These are phyloP conservation scores for Candida tunisiensis DNA, from an alignment of 1,139 yeast genomes.

Conservation along the genomic window DNA sequence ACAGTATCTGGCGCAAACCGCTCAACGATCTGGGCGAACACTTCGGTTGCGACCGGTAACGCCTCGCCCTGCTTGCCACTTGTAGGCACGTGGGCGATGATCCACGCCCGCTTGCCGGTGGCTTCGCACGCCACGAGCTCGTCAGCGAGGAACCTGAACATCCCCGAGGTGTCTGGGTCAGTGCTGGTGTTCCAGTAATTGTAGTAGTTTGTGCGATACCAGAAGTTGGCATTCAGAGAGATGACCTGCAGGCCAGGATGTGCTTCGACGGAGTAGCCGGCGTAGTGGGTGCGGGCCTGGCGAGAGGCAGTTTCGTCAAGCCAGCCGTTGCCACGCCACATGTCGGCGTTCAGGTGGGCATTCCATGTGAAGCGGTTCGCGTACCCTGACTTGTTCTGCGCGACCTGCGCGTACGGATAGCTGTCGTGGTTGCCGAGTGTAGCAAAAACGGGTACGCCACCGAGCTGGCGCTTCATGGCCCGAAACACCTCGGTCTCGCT, in stretches of 20 bases:
- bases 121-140: conserved; percentile 44
- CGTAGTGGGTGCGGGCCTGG: conserved; percentile 29
- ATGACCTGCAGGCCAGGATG: conserved; percentile 42
- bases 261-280: conserved; percentile 45
- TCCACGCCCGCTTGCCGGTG: conserved; percentile 49
- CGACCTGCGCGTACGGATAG: conserved; percentile 54
- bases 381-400: conserved; percentile 34
- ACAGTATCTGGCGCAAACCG: conserved; percentile 53
- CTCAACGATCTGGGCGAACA: conserved; percentile 40
- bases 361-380: conserved; percentile 41
- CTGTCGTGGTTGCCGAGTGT: conserved; percentile 61
- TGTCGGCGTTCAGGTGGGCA: conserved; percentile 38
- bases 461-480: conserved; percentile 37
- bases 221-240: conserved; percentile 49
- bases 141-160: conserved; percentile 40
- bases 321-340: conserved; percentile 29
- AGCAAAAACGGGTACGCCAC: conserved; percentile 42
- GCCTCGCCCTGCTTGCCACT: conserved; percentile 31
- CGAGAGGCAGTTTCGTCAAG: conserved; percentile 9
- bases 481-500: conserved; percentile 37
- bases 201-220: conserved; percentile 49
- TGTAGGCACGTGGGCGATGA: conserved; percentile 52
- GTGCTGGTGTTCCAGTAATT: conserved; percentile 36
- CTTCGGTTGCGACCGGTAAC: conserved; percentile 42
- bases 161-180: conserved; percentile 50